These are phyloP conservation scores for Ophiosphaerella herpotricha DNA, from an alignment of 2,329 filamentous ascomycete genomes.

Conservation along the genomic window DNA sequence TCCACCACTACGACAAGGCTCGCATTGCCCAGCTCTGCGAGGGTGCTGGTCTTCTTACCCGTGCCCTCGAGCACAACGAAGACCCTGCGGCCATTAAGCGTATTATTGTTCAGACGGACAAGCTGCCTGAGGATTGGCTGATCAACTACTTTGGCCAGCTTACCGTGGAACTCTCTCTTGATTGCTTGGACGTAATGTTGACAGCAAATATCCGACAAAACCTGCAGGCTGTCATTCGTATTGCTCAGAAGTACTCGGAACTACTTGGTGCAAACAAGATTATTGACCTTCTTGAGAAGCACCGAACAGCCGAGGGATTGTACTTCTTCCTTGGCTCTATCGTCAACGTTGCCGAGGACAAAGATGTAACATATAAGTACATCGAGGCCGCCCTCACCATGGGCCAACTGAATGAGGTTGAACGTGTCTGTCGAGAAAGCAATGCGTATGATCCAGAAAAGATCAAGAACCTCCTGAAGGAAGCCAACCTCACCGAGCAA, in stretches of 20 bases:
- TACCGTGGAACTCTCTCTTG: conserved; percentile 91
- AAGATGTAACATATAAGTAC: conserved; percentile 98
- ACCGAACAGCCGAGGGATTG: conserved; percentile 93
- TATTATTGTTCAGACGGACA: conserved; percentile 81
- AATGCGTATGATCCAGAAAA: conserved; percentile 84
- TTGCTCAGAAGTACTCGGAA: conserved; percentile 97
- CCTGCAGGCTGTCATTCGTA: conserved; percentile 88
- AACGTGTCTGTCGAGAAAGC: conserved; percentile 95
- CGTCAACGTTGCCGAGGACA: conserved; percentile 93
- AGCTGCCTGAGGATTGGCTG: conserved; percentile 89
- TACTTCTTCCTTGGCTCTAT: conserved; percentile 99
- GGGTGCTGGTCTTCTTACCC: conserved; percentile 74
- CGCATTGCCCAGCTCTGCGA: conserved; percentile 91
- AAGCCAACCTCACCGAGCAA: conserved; percentile 88
- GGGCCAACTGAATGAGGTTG: conserved; percentile 92
- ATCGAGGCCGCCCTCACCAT: conserved; percentile 95
- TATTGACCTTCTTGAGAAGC: conserved; percentile 95
- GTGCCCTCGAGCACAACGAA: conserved; percentile 90
- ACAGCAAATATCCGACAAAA: conserved; percentile 97
- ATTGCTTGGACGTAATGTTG: conserved; percentile 95
- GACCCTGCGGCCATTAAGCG: conserved; percentile 90
- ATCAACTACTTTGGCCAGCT: conserved; percentile 91
- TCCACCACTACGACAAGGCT: conserved; percentile 91
- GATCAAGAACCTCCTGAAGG: conserved; percentile 99
- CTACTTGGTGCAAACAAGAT: conserved; percentile 84